A percentile compares a stretch with the other conserved stretches of the same genome.
Conservation (phyloP, 2,329 filamentous ascomycete species). For the Botrytis sinoallii region DNA sequence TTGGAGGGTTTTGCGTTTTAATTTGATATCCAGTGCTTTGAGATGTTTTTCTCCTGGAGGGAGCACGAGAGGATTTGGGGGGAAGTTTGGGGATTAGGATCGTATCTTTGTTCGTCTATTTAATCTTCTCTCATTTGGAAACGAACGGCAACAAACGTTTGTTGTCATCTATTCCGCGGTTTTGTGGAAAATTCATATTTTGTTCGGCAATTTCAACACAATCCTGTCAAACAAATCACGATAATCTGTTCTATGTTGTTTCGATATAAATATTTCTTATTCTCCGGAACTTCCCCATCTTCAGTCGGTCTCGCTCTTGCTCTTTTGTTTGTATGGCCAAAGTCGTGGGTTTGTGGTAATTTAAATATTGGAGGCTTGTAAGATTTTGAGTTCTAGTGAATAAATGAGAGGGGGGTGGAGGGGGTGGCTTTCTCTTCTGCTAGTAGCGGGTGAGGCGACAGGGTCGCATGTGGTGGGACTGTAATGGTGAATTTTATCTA, state of each 20-base stretch:
- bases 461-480: fast-evolving
- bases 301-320: too few relatives aligned
- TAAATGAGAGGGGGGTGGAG: too few relatives aligned
- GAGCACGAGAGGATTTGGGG: background rate
- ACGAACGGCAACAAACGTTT: fast-evolving
- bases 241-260: background rate
- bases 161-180: background rate
- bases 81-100: too few relatives aligned
- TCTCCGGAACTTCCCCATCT: background rate
- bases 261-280: background rate
- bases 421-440: background rate
- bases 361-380: background rate
- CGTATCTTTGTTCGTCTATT: background rate
- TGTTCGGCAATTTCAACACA: background rate
- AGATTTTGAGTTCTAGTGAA: background rate
- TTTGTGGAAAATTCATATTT: too few relatives aligned
- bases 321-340: background rate
- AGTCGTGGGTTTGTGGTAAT: background rate
- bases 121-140: background rate
- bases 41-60: too few relatives aligned
- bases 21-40: background rate
- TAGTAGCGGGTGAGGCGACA: background rate
- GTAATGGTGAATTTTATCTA: background rate
- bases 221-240: fast-evolving
- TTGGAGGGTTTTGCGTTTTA: background rate